phyloP scores from a whole-genome alignment of 768 basidiomycete genomes.

The Tulasnella sp. region DNA sequence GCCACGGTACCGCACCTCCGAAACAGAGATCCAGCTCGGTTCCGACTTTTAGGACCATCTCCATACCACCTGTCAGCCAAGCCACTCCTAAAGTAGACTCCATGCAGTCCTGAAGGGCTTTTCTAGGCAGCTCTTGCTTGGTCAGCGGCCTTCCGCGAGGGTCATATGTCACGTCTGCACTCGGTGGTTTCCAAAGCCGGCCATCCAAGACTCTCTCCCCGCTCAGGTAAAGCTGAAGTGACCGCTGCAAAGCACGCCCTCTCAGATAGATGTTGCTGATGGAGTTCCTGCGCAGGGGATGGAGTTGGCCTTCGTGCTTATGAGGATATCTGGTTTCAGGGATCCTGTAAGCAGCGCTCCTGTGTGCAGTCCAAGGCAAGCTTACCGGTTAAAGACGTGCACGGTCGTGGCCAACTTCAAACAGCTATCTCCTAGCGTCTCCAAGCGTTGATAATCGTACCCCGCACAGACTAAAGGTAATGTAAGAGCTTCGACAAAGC shows the following conservation, averaged over 20 bases:
- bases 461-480: constrained; percentile 60
- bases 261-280: constrained; percentile 72
- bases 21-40: constrained; percentile 63
- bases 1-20: constrained; percentile 70
- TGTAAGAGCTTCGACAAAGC: constrained; percentile 70
- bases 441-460: constrained; percentile 80
- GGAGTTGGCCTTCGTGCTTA: constrained; percentile 80
- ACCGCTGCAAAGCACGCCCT: constrained; percentile 58
- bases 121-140: constrained; percentile 54
- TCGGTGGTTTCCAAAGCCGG: constrained; percentile 57
- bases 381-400: constrained; percentile 65
- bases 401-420: constrained; percentile 72
- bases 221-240: constrained; percentile 61
- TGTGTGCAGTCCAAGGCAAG: neutral
- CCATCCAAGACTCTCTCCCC: constrained; percentile 50
- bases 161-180: constrained; percentile 40
- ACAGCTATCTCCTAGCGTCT: constrained; percentile 83
- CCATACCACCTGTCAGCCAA: constrained; percentile 67
- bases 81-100: constrained; percentile 79
- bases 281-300: constrained; percentile 56
- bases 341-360: neutral
- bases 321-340: constrained; percentile 44
- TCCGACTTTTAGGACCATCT: constrained; percentile 63
- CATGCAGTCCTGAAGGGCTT: constrained; percentile 83
- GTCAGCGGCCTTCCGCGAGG: constrained; percentile 37